These are phyloP conservation scores for Pelargonium cotyledonis DNA, from an alignment of 441 rosid species.

Conservation along the genomic window DNA sequence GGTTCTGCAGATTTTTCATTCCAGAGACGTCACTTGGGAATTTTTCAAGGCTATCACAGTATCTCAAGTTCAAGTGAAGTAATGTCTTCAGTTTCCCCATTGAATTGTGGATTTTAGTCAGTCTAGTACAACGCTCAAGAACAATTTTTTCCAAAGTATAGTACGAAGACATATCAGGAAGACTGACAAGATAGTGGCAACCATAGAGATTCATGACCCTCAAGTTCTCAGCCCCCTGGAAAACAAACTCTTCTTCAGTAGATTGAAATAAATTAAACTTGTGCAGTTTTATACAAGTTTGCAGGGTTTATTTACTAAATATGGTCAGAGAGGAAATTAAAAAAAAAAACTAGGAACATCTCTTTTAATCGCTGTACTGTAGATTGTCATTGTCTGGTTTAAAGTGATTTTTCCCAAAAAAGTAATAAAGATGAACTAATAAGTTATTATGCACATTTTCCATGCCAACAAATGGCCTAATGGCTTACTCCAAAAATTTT, in stretches of 20 bases:
- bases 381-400: too few relatives aligned
- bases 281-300: too few relatives aligned
- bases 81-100: constrained; percentile 38
- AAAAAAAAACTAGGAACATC: too few relatives aligned
- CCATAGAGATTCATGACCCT: constrained; percentile 36
- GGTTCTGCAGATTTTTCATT: constrained; percentile 38
- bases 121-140: constrained; percentile 31
- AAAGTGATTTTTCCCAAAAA: too few relatives aligned
- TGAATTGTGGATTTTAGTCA: constrained; percentile 41
- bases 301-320: too few relatives aligned
- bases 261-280: too few relatives aligned
- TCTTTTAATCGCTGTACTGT: too few relatives aligned
- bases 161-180: constrained; percentile 47
- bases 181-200: constrained; percentile 33
- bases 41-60: constrained; percentile 36
- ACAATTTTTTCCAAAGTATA: constrained; percentile 44
- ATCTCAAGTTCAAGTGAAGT: constrained; percentile 37
- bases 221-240: constrained; percentile 40
- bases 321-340: too few relatives aligned
- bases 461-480: too few relatives aligned
- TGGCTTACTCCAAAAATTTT: too few relatives aligned
- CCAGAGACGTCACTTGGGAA: constrained; percentile 49
- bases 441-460: too few relatives aligned
- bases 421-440: too few relatives aligned
- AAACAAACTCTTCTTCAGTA: background rate